Percentiles rank a stretch among this genome's conserved stretches.
Evolutionary conservation across 257 asterid species (phyloP).

Genomic region (Fraxinus americana): DNA sequence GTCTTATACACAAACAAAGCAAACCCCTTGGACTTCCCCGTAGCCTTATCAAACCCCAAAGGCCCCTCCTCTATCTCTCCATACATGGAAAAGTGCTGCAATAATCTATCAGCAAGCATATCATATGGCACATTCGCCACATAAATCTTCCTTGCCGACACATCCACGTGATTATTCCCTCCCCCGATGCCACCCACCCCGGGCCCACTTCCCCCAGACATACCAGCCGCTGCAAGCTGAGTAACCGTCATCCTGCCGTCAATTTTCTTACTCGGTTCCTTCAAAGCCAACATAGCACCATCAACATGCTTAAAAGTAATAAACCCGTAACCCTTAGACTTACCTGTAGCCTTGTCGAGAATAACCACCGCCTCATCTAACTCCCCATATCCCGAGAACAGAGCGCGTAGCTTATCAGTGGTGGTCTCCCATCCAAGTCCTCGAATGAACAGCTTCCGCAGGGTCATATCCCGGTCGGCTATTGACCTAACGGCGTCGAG

Average conservation of each 20-base stretch:
- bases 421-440: slow-evolving; percentile 95
- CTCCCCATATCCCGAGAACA: slow-evolving; percentile 67
- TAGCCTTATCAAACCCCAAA: slow-evolving; percentile 78
- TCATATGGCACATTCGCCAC: slow-evolving; percentile 81
- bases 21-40: slow-evolving; percentile 86
- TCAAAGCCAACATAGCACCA: slow-evolving; percentile 72
- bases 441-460: slow-evolving; percentile 83
- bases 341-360: slow-evolving; percentile 73
- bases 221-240: slow-evolving; percentile 82
- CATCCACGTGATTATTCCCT: slow-evolving; percentile 52
- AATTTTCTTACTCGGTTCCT: slow-evolving; percentile 81
- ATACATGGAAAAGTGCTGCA: slow-evolving; percentile 70
- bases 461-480: slow-evolving; percentile 60
- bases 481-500: slow-evolving; percentile 66
- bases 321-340: slow-evolving; percentile 80
- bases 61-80: slow-evolving; percentile 97
- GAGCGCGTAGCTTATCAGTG: slow-evolving; percentile 62
- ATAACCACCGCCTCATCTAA: slow-evolving; percentile 85
- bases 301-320: slow-evolving; percentile 76
- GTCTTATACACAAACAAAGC: slow-evolving; percentile 82
- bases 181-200: slow-evolving; percentile 44
- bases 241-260: slow-evolving; percentile 85
- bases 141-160: slow-evolving; percentile 74
- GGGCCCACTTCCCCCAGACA: slow-evolving; percentile 52
- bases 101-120: slow-evolving; percentile 69